Percentiles rank a stretch among this genome's conserved stretches.
Evolutionary conservation across 2,329 filamentous ascomycete species (phyloP).

Genomic region (Colletotrichum limetticola): DNA sequence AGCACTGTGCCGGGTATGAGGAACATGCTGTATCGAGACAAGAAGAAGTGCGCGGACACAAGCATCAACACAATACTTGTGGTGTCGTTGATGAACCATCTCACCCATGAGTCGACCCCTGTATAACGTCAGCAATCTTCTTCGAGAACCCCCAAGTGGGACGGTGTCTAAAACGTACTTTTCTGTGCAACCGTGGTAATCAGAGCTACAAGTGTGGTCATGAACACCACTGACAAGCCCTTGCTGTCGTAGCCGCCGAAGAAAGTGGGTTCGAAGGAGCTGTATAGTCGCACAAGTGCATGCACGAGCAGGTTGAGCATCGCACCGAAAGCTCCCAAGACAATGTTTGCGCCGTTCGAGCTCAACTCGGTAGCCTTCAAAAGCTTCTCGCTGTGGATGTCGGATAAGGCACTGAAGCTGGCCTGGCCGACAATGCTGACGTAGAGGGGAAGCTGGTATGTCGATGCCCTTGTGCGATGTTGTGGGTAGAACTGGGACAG

Average conservation of each 20-base stretch:
- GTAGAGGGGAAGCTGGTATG: constrained; percentile 43
- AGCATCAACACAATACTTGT: constrained; percentile 43
- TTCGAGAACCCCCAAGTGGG: background rate
- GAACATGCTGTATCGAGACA: constrained; percentile 37
- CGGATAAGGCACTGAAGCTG: constrained; percentile 42
- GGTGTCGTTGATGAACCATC: constrained; percentile 44
- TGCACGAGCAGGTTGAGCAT: constrained; percentile 43
- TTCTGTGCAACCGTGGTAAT: constrained; percentile 44
- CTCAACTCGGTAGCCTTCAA: constrained; percentile 42
- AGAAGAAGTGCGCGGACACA: constrained; percentile 40
- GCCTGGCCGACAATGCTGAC: constrained; percentile 43
- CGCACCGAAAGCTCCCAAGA: constrained; percentile 42
- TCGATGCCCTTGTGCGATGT: constrained; percentile 35
- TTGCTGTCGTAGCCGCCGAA: constrained; percentile 37
- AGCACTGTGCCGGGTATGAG: constrained; percentile 42
- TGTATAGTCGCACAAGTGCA: constrained; percentile 37
- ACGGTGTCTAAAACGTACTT: constrained; percentile 35
- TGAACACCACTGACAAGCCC: constrained; percentile 42
- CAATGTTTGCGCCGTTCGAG: constrained; percentile 44
- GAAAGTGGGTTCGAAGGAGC: constrained; percentile 41
- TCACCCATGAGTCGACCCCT: constrained; percentile 45
- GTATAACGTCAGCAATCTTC: background rate
- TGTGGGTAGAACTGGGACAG: constrained; percentile 43
- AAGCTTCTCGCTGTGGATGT: constrained; percentile 46
- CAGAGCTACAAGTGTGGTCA: constrained; percentile 43